Conservation (phyloP, 306 rosid species). For the Fragaria iinumae region DNA sequence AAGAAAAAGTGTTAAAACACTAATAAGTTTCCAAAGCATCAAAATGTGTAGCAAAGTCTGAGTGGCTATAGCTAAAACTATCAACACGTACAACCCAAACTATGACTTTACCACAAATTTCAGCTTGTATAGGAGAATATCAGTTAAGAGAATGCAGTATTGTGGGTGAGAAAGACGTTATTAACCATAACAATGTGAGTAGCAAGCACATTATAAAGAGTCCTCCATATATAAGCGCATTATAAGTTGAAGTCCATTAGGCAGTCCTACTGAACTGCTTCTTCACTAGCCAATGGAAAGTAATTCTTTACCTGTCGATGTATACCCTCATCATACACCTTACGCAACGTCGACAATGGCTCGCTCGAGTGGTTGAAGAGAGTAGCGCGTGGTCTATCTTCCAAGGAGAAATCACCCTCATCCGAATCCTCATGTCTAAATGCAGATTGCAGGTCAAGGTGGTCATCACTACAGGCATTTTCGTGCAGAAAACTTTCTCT, state of each 20-base stretch:
- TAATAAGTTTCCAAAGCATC: conserved; percentile 1
- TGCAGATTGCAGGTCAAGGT: neutral
- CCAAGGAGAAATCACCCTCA: neutral
- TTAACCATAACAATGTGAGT: conserved; percentile 6
- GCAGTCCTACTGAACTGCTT: conserved; percentile 17
- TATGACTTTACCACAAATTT: neutral
- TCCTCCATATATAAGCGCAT: neutral
- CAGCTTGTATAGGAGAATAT: neutral
- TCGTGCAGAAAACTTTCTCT: neutral
- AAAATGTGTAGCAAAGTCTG: conserved; percentile 1
- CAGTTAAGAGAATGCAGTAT: neutral
- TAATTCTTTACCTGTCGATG: conserved; percentile 38
- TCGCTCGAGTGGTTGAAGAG: neutral
- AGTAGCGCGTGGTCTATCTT: conserved; percentile 19
- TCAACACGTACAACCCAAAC: neutral
- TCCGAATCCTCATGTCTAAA: conserved; percentile 20
- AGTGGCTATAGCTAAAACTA: neutral
- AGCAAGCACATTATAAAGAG: conserved; percentile 6
- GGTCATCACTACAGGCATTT: conserved; percentile 9
- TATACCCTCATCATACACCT: conserved; percentile 19
- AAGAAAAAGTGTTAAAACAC: neutral
- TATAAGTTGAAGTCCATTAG: neutral
- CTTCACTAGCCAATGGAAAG: conserved; percentile 19
- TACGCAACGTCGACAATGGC: conserved; percentile 12
- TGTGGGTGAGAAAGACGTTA: neutral